A percentile compares a stretch with the other conserved stretches of the same genome.
phyloP scores from a whole-genome alignment of 768 basidiomycete species.

The Ramaria sp. region DNA sequence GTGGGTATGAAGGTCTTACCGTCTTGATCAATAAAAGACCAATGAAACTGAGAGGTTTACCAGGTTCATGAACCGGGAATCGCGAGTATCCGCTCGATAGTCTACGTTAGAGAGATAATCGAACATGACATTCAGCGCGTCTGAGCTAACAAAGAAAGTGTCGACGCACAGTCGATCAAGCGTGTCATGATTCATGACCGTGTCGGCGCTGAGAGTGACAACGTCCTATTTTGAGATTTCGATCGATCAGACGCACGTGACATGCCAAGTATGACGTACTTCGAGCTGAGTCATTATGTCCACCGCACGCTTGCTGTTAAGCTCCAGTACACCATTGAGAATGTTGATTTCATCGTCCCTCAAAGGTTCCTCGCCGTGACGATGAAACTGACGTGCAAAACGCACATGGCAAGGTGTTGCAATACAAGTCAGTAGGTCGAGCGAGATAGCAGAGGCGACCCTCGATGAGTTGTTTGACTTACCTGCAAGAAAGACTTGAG shows the following conservation, averaged over 20 bases:
- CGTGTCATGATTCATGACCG: slow-evolving; percentile 64
- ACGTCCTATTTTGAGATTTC: slow-evolving; percentile 46
- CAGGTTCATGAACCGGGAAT: slow-evolving; percentile 77
- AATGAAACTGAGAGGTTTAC: slow-evolving; percentile 56
- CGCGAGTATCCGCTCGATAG: slow-evolving; percentile 82
- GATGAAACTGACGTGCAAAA: slow-evolving; percentile 44
- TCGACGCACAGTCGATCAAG: slow-evolving; percentile 63
- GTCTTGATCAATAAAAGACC: slow-evolving; percentile 81
- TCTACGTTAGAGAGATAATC: slow-evolving; percentile 25
- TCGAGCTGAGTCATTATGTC: slow-evolving; percentile 73
- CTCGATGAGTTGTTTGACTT: not conserved
- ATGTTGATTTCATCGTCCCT: slow-evolving; percentile 78
- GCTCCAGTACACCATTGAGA: slow-evolving; percentile 44
- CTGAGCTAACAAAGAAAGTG: not conserved
- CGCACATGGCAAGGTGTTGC: not conserved
- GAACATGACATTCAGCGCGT: not conserved
- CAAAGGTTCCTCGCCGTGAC: slow-evolving; percentile 61
- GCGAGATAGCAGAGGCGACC: too few relatives aligned
- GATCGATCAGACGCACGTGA: not conserved
- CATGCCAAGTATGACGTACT: slow-evolving; percentile 22
- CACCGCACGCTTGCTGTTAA: slow-evolving; percentile 45
- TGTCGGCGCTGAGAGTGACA: slow-evolving; percentile 68
- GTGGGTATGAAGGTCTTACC: slow-evolving; percentile 26
- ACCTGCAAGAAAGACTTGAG: slow-evolving; percentile 59
- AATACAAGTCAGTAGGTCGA: too few relatives aligned